A percentile compares a stretch with the other conserved stretches of the same genome.
These are phyloP conservation scores for Colletotrichum shisoi DNA, from an alignment of 2,329 filamentous ascomycete species.

Conservation along the genomic window DNA sequence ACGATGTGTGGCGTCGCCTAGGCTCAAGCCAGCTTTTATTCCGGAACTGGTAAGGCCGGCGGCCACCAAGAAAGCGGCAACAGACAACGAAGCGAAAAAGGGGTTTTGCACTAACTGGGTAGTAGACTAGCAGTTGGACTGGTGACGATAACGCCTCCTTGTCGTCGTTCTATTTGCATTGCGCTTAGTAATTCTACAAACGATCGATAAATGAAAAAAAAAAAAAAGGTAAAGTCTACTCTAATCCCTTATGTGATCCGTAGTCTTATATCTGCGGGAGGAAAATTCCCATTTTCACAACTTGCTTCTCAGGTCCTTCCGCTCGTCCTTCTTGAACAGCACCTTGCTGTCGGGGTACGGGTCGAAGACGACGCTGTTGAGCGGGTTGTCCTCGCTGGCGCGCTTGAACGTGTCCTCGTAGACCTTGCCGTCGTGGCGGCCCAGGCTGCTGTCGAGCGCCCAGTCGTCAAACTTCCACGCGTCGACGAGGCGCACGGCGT, in stretches of 20 bases:
- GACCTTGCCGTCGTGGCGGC: slow-evolving; percentile 75
- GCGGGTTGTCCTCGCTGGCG: slow-evolving; percentile 74
- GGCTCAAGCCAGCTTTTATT: neutral
- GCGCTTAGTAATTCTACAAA: slow-evolving; percentile 11
- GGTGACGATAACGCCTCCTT: too few relatives aligned
- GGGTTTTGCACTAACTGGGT: neutral
- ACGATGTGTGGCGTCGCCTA: neutral
- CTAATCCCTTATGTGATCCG: neutral
- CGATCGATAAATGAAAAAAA: too few relatives aligned
- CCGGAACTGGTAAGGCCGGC: slow-evolving; percentile 44
- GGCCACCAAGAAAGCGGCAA: too few relatives aligned
- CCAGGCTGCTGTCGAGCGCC: slow-evolving; percentile 76
- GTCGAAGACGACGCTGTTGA: slow-evolving; percentile 76
- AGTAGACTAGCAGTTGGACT: too few relatives aligned
- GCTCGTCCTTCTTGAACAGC: slow-evolving; percentile 68
- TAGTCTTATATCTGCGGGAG: neutral
- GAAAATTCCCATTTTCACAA: slow-evolving; percentile 51
- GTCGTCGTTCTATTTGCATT: neutral
- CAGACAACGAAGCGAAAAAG: too few relatives aligned
- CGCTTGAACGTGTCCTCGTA: slow-evolving; percentile 80
- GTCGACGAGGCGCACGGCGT: slow-evolving; percentile 75
- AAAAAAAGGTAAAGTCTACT: neutral
- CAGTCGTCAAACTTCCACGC: slow-evolving; percentile 80
- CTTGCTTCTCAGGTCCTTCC: slow-evolving; percentile 55
- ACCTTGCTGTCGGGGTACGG: slow-evolving; percentile 71